Evolutionary conservation across 768 basidiomycete species (phyloP).

Genomic region (Naganishia vaughanmartiniae): DNA sequence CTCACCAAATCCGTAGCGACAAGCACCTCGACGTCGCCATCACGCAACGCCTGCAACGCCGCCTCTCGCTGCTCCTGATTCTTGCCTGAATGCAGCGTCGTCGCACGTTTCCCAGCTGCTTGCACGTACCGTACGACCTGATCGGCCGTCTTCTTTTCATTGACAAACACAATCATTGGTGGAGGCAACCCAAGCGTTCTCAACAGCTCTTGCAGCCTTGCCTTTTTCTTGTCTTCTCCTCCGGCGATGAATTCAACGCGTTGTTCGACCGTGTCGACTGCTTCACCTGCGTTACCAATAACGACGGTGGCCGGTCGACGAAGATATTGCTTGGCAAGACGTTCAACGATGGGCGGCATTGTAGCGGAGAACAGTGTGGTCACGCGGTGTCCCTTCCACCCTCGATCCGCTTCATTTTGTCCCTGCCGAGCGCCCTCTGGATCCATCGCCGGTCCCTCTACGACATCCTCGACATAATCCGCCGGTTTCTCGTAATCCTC

Average conservation of each 20-base stretch:
- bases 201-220: conserved; percentile 83
- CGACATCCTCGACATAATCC: conserved; percentile 73
- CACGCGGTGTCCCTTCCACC: conserved; percentile 57
- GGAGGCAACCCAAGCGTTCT: conserved; percentile 77
- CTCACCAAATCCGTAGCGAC: conserved; percentile 83
- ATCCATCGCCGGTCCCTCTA: conserved; percentile 60
- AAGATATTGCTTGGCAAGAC: conserved; percentile 85
- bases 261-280: conserved; percentile 97
- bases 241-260: conserved; percentile 85
- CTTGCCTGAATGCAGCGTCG: conserved; percentile 94
- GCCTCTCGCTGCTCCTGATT: conserved; percentile 96
- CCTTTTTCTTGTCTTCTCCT: conserved; percentile 96
- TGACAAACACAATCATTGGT: conserved; percentile 98
- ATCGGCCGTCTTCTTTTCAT: conserved; percentile 99
- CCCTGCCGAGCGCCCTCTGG: neutral
- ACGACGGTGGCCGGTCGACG: conserved; percentile 90
- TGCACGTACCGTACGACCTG: conserved; percentile 93
- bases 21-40: conserved; percentile 79
- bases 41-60: conserved; percentile 77
- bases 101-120: conserved; percentile 85
- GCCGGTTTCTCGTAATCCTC: conserved; percentile 84
- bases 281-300: conserved; percentile 95
- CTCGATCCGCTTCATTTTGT: conserved; percentile 31
- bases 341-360: conserved; percentile 56
- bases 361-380: conserved; percentile 84